Evolutionary conservation across 2,329 filamentous ascomycete genomes (phyloP), one percentile per base, ranked within the genome.

Genomic region (Phialophora expanda): DNA sequence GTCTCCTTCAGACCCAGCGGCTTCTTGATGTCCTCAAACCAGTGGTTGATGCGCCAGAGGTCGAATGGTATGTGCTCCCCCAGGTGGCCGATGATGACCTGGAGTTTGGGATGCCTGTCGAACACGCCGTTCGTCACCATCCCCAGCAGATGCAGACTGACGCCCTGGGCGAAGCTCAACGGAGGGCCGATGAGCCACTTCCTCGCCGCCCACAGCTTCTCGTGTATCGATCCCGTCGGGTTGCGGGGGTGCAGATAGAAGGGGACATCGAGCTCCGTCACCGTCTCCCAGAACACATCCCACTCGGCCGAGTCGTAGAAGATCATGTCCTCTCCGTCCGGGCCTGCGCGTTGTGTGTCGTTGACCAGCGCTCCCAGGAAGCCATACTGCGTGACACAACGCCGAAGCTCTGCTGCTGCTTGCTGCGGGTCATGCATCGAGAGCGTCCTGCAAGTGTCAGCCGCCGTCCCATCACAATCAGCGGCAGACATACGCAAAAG

Each of bases 351-450:
- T 72, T 90, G 87, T 1, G 82, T 85, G 73, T 89, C 85, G 72
- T 88, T 88, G 54, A 90, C 81, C 4, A 90, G 76, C 3, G 82
- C 86, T 2, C 87, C 87, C 66, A 86, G 83, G 78, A 89, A 89
- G n/a, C 86, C 86, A 24, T 80, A 74, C 66, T 87, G 75, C 1
- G 77, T 83, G 4, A 89, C 83, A 59, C 83, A 86, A 57, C 78
- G 78, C 30, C 76, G 74, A 50, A 80, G 75, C 59, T 80, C 78
- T 6, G 69, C 66, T 1, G 78, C 77, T 26, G 78, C 78, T 73
- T 78, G 73, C 67, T 76, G 61, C 9, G 78, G 78, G 53, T 78
- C 73, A 68, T 80, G 78, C 78, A 80, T 80, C 38, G 80, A 80
- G 1, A 84, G 73, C 22, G 78, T 70, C 14, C 62, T 64, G 32